phyloP scores from a whole-genome alignment of 192 early-diverging fungal species.

The Entophlyctis helioformis region DNA sequence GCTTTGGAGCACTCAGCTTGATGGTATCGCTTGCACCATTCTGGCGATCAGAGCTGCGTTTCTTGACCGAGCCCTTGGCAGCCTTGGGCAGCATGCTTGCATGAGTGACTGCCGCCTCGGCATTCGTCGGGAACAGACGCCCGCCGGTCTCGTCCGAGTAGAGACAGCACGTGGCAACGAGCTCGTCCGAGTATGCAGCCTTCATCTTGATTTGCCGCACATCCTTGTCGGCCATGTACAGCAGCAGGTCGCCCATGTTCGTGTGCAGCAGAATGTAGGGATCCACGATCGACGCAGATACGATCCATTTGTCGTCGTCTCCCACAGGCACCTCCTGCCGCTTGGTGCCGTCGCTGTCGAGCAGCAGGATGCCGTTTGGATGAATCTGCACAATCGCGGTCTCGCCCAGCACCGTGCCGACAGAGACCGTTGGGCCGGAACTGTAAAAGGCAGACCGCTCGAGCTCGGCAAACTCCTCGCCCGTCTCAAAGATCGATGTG shows the following conservation, averaged over 20 bases:
- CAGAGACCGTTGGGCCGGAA: constrained; percentile 63
- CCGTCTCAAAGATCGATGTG: constrained; percentile 59
- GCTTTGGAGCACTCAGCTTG: too few relatives aligned
- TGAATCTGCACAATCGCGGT: constrained; percentile 76
- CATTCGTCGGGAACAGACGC: constrained; percentile 10
- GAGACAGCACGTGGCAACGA: constrained; percentile 25
- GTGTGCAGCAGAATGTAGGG: constrained; percentile 68
- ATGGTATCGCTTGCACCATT: too few relatives aligned
- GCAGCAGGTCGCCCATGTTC: constrained; percentile 44
- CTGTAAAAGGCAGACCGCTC: constrained; percentile 63
- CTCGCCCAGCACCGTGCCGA: constrained; percentile 56
- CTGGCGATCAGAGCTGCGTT: too few relatives aligned
- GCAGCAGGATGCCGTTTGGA: constrained; percentile 53
- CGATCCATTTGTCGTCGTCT: constrained; percentile 36
- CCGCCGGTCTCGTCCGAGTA: constrained; percentile 33
- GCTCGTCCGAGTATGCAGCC: constrained; percentile 17
- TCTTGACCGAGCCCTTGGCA: too few relatives aligned
- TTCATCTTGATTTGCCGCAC: constrained; percentile 14
- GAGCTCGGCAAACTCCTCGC: constrained; percentile 73
- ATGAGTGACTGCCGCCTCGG: constrained; percentile 3
- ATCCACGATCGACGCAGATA: constrained; percentile 63
- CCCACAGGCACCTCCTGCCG: constrained; percentile 35
- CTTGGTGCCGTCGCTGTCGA: constrained; percentile 51
- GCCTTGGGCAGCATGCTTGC: too few relatives aligned
- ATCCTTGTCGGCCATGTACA: constrained; percentile 46